phyloP scores from a whole-genome alignment of 495 filamentous ascomycete species.

The Aspergillus ostianus region DNA sequence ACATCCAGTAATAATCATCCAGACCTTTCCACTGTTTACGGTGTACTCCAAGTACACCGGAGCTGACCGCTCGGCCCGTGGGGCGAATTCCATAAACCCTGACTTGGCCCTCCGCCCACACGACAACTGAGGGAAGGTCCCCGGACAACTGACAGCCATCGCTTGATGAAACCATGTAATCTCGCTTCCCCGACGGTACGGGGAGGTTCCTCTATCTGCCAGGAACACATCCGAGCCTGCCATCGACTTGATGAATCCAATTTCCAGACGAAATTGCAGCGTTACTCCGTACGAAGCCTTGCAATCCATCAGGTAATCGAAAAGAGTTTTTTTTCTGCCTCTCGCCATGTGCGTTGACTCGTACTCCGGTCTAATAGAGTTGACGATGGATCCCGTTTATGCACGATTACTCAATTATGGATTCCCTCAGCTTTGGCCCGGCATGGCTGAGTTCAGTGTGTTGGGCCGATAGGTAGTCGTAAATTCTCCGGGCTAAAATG shows the following conservation, averaged over 20 bases:
- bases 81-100: not conserved
- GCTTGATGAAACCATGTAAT: not conserved
- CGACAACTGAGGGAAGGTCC: not conserved
- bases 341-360: not conserved
- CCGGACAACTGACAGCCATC: not conserved
- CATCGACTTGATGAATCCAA: not conserved
- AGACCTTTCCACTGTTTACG: no score
- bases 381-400: not conserved
- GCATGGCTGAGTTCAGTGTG: no score
- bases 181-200: not conserved
- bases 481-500: not conserved
- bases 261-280: not conserved
- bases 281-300: no score
- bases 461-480: no score
- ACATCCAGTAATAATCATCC: not conserved
- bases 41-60: no score
- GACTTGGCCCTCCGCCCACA: not conserved
- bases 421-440: not conserved
- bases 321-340: not conserved
- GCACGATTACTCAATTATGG: not conserved
- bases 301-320: not conserved
- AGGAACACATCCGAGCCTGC: not conserved
- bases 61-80: not conserved
- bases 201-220: not conserved
- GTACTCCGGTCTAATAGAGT: not conserved